Conservation (phyloP, 2,329 filamentous ascomycete genomes). For the Penicillium oxalicum region DNA sequence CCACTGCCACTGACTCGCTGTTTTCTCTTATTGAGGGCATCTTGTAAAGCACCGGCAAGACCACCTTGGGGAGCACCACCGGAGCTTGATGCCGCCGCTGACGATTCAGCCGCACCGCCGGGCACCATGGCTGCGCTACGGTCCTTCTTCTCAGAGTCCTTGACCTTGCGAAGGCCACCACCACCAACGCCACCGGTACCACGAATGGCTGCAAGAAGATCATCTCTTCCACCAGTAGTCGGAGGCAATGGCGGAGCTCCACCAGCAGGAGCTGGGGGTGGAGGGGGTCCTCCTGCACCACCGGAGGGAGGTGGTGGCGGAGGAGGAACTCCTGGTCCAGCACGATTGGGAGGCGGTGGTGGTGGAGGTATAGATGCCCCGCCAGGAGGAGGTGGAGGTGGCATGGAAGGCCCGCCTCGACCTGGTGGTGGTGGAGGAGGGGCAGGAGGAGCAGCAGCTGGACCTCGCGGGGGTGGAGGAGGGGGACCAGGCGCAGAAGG, state of each 20-base stretch:
- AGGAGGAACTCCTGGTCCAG: conserved; percentile 36
- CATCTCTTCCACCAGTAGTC: conserved; percentile 35
- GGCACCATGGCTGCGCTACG: conserved; percentile 42
- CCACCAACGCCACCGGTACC: conserved; percentile 52
- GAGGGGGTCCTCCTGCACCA: conserved; percentile 44
- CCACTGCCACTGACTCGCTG: conserved; percentile 91
- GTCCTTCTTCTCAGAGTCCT: conserved; percentile 42
- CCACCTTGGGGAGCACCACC: conserved; percentile 51
- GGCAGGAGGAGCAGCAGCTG: conserved; percentile 18
- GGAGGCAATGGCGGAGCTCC: conserved; percentile 41
- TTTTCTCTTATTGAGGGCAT: conserved; percentile 74
- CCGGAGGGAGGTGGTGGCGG: conserved; percentile 43
- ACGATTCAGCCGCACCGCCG: conserved; percentile 52
- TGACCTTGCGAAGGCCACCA: conserved; percentile 43
- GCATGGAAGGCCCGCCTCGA: background rate
- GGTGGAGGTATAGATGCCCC: conserved; percentile 31
- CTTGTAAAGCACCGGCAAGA: conserved; percentile 77
- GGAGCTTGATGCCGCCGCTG: conserved; percentile 50
- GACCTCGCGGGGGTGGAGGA: conserved; percentile 26
- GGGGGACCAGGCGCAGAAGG: conserved; percentile 19
- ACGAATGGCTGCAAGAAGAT: conserved; percentile 45
- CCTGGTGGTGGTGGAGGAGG: conserved; percentile 36
- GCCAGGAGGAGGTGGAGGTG: conserved; percentile 28
- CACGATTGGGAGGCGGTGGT: conserved; percentile 36
- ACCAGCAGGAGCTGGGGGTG: conserved; percentile 41